Base-by-base conservation (phyloP, 345 rosid species). In the Leavenworthia alabamica region DNA sequence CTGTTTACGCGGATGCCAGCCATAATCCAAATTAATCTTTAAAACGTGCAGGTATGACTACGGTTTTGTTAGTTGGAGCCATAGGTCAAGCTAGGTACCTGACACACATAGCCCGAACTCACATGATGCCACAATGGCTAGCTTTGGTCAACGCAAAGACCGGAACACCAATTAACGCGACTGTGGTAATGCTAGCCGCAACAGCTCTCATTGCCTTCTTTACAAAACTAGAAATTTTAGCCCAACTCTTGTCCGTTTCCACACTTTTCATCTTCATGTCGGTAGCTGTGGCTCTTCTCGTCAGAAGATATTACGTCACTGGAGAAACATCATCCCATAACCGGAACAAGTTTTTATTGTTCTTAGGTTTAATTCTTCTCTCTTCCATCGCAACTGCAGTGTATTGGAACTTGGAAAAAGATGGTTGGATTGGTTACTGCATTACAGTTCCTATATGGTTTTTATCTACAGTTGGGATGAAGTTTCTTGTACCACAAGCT, bases 91-190 rank as follows among this genome's bases (percentile, higher is more conserved):
- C 96, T 9, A 75, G 97, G 26, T 90, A 90, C 66, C 67, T 88
- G 32, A 88, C 97, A 0, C 97, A 90, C 71, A 91, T 91, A n/a
- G 91, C 91, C 2, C 78, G 91, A 5, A 75, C 96, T 6, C 98
- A 88, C 72, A 84, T 91, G 96, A 79, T 86, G 81, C 96, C 96
- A 0, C 95, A 94, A 3, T 81, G 93, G 89, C 59, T 90, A 8
- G 95, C 97, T 8, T 74, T 59, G 0, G 90, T 89, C 16, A 71
- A 78, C 36, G 74, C 48, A 13, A 80, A 64, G 47, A 91, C 96
- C 1, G 94, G 98, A 2, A 84, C 96, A 1, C 91, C 96, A 0
- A 66, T 84, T 1, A 84, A 88, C 46, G 96, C 96, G 20, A 82
- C 97, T 0, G 64, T 86, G 1, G 73, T 78, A 1, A 86, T 91